These are phyloP conservation scores for Ascodesmis nigricans DNA, from an alignment of 495 filamentous ascomycete genomes.

Conservation along the genomic window DNA sequence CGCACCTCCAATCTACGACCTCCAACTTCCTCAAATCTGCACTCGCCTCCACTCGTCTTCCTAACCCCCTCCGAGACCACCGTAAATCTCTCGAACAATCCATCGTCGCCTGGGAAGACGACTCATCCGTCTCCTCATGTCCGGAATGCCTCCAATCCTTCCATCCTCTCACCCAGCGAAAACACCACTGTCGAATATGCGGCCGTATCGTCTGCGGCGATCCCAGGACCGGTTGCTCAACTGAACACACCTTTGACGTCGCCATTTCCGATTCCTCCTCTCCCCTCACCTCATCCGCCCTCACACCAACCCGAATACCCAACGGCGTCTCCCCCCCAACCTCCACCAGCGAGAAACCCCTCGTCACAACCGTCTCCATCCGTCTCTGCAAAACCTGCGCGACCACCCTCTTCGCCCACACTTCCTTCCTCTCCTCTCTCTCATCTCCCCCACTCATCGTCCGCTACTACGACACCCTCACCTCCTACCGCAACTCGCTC, in stretches of 20 bases:
- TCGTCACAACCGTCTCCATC: constrained; percentile 43
- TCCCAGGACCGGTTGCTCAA: constrained; percentile 58
- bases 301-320: neutral
- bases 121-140: constrained; percentile 53
- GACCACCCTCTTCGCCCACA: constrained; percentile 56
- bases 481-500: constrained; percentile 80
- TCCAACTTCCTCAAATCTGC: too few species aligned
- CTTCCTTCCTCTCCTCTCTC: constrained; percentile 48
- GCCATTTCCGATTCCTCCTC: constrained; percentile 36
- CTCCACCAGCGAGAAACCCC: constrained; percentile 38
- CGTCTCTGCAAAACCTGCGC: constrained; percentile 85
- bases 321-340: constrained; percentile 15
- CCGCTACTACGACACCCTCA: constrained; percentile 63
- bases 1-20: too few species aligned
- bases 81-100: constrained; percentile 70
- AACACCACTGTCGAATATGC: constrained; percentile 88
- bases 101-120: constrained; percentile 87
- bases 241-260: constrained; percentile 59
- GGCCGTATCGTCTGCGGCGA: constrained; percentile 85
- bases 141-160: constrained; percentile 94
- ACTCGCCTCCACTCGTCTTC: too few species aligned
- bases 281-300: neutral
- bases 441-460: constrained; percentile 49
- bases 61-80: too few species aligned
- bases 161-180: constrained; percentile 61